Evolutionary conservation across 148 eudicot genomes (phyloP), one percentile per base, ranked within the genome.

Genomic region (Chenopodium suecicum): DNA sequence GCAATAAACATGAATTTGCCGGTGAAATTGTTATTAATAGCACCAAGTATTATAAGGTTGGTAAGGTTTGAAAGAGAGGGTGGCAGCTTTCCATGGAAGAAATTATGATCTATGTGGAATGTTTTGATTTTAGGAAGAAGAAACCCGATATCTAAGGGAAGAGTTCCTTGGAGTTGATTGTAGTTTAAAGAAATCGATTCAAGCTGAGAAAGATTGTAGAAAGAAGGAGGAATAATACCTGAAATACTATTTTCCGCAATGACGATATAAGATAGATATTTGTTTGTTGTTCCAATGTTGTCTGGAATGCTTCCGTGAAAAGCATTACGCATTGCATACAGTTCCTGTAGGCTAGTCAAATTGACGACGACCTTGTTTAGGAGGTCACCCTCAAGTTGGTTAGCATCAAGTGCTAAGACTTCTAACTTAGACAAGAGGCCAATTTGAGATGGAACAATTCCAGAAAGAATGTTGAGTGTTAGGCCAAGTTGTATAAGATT

Each of bases 381-480:
- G 50, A 60, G 29, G 50, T 68, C 9, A 27, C 29, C 29, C 29
- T 27, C 29, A 27, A 27, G 29, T 27, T 27, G 29, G 29, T 27
- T 27, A 27, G 29, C 2, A 22, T 17, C 6, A 52, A 54, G 48
- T 63, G 9, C 0, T 34, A 58, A 76, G 19, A 5, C 1, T 12
- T 25, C 0, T 9, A 87, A 78, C 10, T 58, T 77, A n/a, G 81
- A 77, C 44, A 84, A 60, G 71, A 41, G 70, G 11, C 82, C 78
- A 32, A 84, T 37, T 17, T 79, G 68, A 9, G 12, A 5, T 2
- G 86, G 84, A 58, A 86, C 70, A 20, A 22, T 74, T 16, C 89
- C 88, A 2, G 5, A 20, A 2, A 86, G 68, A 19, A 58, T 65
- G 73, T 86, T 86, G 62, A 17, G 2, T 22, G 7, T 7, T 0